Percentiles rank a stretch among this genome's conserved stretches.
Evolutionary conservation across 2,329 filamentous ascomycete genomes (phyloP).

Genomic region (Fusarium piperis): DNA sequence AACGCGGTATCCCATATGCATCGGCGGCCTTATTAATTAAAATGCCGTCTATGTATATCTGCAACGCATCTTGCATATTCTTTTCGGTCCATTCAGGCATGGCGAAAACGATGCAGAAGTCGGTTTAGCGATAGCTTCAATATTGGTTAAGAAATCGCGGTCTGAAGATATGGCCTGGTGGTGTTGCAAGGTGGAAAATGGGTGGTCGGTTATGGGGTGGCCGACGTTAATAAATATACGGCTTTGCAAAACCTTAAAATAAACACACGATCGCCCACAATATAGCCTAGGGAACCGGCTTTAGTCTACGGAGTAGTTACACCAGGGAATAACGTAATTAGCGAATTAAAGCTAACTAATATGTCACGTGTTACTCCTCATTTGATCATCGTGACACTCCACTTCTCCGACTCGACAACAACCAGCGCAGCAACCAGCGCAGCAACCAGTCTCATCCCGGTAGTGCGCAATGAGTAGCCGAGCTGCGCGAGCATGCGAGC

Average conservation of each 20-base stretch:
- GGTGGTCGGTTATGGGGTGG: background rate
- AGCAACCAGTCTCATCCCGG: background rate
- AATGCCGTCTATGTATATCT: background rate
- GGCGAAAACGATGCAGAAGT: background rate
- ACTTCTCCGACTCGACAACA: background rate
- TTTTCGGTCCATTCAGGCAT: background rate
- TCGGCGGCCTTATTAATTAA: background rate
- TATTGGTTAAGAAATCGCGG: background rate
- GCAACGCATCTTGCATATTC: background rate
- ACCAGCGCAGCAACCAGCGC: background rate
- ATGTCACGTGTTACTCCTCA: background rate
- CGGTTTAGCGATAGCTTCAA: no score
- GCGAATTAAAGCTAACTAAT: background rate
- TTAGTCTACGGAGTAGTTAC: no score
- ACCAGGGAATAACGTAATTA: background rate
- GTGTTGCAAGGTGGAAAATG: background rate
- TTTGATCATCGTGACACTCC: background rate
- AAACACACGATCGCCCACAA: no score
- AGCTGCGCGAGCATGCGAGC: conserved; percentile 48
- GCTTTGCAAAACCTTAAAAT: no score
- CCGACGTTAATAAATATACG: no score
- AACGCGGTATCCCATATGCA: background rate
- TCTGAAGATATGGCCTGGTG: background rate
- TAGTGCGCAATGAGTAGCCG: conserved; percentile 14
- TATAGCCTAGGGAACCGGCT: no score